A percentile compares a stretch with the other conserved stretches of the same genome.
phyloP scores from a whole-genome alignment of 805 yeast species.

The Kodamaea neixiangensis region DNA sequence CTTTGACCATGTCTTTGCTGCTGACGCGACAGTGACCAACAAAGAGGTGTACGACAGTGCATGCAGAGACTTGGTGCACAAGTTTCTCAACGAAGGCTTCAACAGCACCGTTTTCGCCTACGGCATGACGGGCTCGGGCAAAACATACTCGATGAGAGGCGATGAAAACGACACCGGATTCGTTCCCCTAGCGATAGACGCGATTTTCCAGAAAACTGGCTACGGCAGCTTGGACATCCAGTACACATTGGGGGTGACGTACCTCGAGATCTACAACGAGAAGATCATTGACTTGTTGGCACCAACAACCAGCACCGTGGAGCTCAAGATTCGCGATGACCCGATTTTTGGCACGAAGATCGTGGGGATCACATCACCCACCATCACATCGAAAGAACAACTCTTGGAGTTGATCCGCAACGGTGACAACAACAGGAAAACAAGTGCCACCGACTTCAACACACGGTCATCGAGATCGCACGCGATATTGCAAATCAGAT shows the following conservation, averaged over 20 bases:
- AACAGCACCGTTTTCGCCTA: constrained; percentile 92
- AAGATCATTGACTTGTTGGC: constrained; percentile 73
- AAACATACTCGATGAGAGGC: constrained; percentile 87
- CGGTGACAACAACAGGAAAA: constrained; percentile 77
- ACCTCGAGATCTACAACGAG: constrained; percentile 87
- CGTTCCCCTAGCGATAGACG: constrained; percentile 64
- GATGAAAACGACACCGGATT: constrained; percentile 63
- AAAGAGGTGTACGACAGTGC: constrained; percentile 56
- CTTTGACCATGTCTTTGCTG: constrained; percentile 79
- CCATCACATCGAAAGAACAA: constrained; percentile 58
- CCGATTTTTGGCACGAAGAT: constrained; percentile 70
- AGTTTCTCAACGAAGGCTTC: constrained; percentile 66
- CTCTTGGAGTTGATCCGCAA: constrained; percentile 56
- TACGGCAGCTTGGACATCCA: constrained; percentile 15
- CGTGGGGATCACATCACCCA: constrained; percentile 67
- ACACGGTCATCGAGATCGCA: constrained; percentile 88
- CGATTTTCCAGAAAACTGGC: constrained; percentile 53
- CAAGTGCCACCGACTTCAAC: constrained; percentile 89
- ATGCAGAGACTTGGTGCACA: constrained; percentile 54
- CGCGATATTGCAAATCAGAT: constrained; percentile 74
- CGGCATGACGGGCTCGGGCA: constrained; percentile 94
- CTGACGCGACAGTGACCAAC: constrained; percentile 47
- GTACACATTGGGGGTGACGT: constrained; percentile 61
- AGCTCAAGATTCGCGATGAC: constrained; percentile 79
- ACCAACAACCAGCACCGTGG: constrained; percentile 38